Evolutionary conservation across 2,329 filamentous ascomycete genomes (phyloP), one percentile per base, ranked within the genome.

Genomic region (Aspergillus sclerotialis): DNA sequence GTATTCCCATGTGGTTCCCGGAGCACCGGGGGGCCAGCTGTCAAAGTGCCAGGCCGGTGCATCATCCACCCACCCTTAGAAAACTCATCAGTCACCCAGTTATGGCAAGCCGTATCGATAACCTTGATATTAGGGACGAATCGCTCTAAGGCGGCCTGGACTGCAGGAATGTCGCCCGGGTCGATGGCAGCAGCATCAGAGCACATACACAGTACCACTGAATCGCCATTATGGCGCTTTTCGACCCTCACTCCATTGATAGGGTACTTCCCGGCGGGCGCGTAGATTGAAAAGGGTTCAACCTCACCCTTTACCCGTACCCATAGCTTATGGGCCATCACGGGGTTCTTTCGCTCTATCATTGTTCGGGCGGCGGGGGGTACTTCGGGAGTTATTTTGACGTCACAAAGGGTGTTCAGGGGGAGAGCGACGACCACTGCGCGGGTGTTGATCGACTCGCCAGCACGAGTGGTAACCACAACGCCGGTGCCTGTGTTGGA

Each of bases 41-140:
- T 43, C 8, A 43, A 35, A n/a, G 14, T 33, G 2, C 40, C 40
- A 11, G 40, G 40, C 25, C 38, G 34, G 27, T 43, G 32, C 36
- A 38, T 38, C 36, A 38, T 38, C 39, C 39, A 43, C 17, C 40
- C 42, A 10, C 42, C 42, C 28, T 38, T 17, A 12, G 39, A 37
- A 23, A 40, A 45, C 24, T 43, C 39, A 26, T 45, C 42, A 7
- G 19, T 23, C 11, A 27, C 33, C 42, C 42, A 45, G 26, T 40
- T 32, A 21, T 45, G 42, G 29, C 24, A 38, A 3, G 35, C 40
- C 5, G 33, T 38, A 26, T 43, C 38, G 12, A 43, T 28, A 7
- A 43, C 38, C 28, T 43, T 31, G 5, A 38, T 10, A 13, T 24
- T 16, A n/a, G 36, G 36, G 10, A 38, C 27, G 12, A 38, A 38